Evolutionary conservation across 306 rosid species (phyloP).

Genomic region (Datisca glomerata): DNA sequence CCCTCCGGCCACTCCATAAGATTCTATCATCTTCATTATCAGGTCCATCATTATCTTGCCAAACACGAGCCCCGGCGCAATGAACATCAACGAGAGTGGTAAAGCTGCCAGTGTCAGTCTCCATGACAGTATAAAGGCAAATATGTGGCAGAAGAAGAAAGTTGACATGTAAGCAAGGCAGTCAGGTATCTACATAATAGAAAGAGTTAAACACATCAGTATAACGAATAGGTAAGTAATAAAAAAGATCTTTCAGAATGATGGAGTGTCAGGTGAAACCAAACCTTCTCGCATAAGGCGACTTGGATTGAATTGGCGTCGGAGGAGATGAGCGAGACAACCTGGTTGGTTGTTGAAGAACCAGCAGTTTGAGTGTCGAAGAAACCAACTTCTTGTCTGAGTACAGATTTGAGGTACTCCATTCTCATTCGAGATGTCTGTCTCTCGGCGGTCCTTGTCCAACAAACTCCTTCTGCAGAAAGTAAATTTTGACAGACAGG

Average conservation of each 20-base stretch:
- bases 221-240: slow-evolving; percentile 6
- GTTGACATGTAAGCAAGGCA: slow-evolving; percentile 75
- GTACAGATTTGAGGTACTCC: slow-evolving; percentile 73
- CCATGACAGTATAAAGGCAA: slow-evolving; percentile 73
- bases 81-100: slow-evolving; percentile 79
- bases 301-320: slow-evolving; percentile 80
- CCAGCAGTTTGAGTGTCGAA: slow-evolving; percentile 60
- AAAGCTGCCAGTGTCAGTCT: slow-evolving; percentile 66
- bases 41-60: slow-evolving; percentile 69
- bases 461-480: slow-evolving; percentile 69
- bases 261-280: slow-evolving; percentile 1
- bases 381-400: slow-evolving; percentile 82
- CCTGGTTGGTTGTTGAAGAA: slow-evolving; percentile 69
- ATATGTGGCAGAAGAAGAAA: slow-evolving; percentile 75
- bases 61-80: slow-evolving; percentile 55
- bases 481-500: slow-evolving; percentile 3
- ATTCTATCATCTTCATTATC: slow-evolving; percentile 71
- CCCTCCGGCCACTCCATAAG: slow-evolving; percentile 81
- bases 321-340: slow-evolving; percentile 59
- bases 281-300: slow-evolving; percentile 73
- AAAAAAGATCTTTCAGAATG: no score
- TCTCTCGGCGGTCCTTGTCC: slow-evolving; percentile 86
- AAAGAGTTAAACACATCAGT: slow-evolving; percentile 4
- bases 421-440: slow-evolving; percentile 76
- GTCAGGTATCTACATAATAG: slow-evolving; percentile 54